Percentiles rank a stretch among this genome's conserved stretches.
Conservation (phyloP, 305 asterid genomes). For the Fraxinus platypoda region DNA sequence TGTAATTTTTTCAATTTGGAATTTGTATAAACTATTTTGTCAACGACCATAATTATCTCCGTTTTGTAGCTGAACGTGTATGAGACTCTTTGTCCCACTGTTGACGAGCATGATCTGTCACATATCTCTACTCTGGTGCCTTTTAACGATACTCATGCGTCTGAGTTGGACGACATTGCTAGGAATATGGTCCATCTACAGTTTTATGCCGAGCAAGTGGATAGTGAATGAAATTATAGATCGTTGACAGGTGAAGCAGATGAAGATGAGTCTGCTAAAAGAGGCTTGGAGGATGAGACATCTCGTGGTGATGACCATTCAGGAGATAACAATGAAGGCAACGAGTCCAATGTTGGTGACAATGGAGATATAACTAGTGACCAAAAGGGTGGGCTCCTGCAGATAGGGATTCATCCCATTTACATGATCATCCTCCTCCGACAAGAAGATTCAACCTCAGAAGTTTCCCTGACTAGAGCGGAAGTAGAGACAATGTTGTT, state of each 20-base stretch:
- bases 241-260: neutral
- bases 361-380: no score
- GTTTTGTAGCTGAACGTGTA: neutral
- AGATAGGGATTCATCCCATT: no score
- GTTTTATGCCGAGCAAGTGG: neutral
- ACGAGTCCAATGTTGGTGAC: no score
- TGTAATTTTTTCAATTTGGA: neutral
- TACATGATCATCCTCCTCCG: no score
- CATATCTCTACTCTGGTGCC: neutral
- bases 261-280: neutral
- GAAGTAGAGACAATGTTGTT: no score
- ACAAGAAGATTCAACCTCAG: no score
- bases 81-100: neutral
- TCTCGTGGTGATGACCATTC: neutral
- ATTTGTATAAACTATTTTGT: no score
- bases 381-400: no score
- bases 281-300: neutral
- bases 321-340: neutral
- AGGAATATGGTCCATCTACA: no score
- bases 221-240: neutral
- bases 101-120: neutral
- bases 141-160: neutral
- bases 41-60: neutral
- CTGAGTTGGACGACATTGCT: no score
- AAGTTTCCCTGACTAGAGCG: no score